Evolutionary conservation across 768 basidiomycete species (phyloP), one percentile per base, ranked within the genome.

Genomic region (Hygrocybe punicea): DNA sequence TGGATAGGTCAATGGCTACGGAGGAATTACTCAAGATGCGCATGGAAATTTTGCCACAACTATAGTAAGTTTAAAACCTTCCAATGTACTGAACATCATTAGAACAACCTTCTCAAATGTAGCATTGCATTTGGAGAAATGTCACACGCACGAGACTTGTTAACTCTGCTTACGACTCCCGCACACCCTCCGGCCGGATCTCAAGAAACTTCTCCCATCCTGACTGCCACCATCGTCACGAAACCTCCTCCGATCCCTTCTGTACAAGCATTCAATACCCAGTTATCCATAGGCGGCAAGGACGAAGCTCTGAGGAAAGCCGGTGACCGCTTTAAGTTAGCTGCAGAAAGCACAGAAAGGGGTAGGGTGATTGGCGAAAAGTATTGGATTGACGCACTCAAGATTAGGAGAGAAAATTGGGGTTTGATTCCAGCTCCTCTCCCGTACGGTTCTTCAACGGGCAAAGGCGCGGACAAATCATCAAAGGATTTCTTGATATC

Each of bases 381-480:
- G 58, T 92, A 92, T 62, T 93, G 91, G 91, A 76, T 84, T 6
- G 84, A 92, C 66, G 91, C 91, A 3, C 76, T 93, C 46, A 87
- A 83, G 66, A 85, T 89, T 45, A 76, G 91, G 60, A 73, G 81
- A 63, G 84, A 79, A 7, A 93, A 93, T 62, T 93, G 91, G 91
- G 81, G 86, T 13, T 72, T 93, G 34, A 81, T 87, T 42, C 88
- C 90, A 33, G 87, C 90, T 8, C 90, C 91, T 21, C 77, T 91
- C 37, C 90, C 88, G 13, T 72, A 75, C 39, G 89, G 89, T 37
- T 80, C 86, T 23, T 74, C 84, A 1, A 84, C 78, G 0, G 89
- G 87, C 13, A 90, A 89, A 70, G 87, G 88, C 24, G 82, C 86
- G 7, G 91, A 92, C 65, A 85, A 82, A 71, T 87, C 90, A 4